Evolutionary conservation across 2,329 filamentous ascomycete species (phyloP).

Genomic region (Ascochyta rabiei): DNA sequence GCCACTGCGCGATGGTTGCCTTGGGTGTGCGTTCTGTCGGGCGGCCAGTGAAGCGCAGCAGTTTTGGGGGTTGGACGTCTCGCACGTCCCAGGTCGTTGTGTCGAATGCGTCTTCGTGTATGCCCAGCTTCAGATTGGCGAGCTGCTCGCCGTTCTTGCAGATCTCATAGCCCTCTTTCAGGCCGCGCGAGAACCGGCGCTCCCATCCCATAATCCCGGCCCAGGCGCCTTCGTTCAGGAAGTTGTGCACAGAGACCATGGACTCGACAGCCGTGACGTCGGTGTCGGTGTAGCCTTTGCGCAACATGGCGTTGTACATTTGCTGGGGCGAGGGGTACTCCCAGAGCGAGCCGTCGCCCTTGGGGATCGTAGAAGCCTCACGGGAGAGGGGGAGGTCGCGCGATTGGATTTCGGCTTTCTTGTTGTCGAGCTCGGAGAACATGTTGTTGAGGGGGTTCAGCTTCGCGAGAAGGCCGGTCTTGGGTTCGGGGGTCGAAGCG

Average conservation of each 20-base stretch:
- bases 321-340: slow-evolving; percentile 98
- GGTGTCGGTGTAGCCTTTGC: slow-evolving; percentile 95
- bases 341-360: slow-evolving; percentile 80
- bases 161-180: slow-evolving; percentile 73
- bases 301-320: slow-evolving; percentile 98
- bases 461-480: slow-evolving; percentile 64
- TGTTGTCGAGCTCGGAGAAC: slow-evolving; percentile 85
- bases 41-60: slow-evolving; percentile 86
- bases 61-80: slow-evolving; percentile 64
- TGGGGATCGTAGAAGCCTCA: slow-evolving; percentile 89
- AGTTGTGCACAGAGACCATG: slow-evolving; percentile 99
- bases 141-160: slow-evolving; percentile 78
- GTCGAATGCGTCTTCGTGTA: slow-evolving; percentile 39
- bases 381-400: slow-evolving; percentile 77
- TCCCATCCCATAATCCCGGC: slow-evolving; percentile 95
- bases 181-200: slow-evolving; percentile 76
- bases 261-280: slow-evolving; percentile 90
- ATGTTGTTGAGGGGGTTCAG: slow-evolving; percentile 92
- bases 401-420: slow-evolving; percentile 73
- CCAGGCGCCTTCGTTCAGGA: slow-evolving; percentile 97
- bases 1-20: slow-evolving; percentile 78
- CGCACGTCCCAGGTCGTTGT: slow-evolving; percentile 44
- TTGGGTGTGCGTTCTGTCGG: slow-evolving; percentile 92
- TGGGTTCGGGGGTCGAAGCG: slow-evolving; percentile 35
- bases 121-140: slow-evolving; percentile 58